phyloP scores from a whole-genome alignment of 139 green algal genomes.

The Edaphochlamys debaryana region DNA sequence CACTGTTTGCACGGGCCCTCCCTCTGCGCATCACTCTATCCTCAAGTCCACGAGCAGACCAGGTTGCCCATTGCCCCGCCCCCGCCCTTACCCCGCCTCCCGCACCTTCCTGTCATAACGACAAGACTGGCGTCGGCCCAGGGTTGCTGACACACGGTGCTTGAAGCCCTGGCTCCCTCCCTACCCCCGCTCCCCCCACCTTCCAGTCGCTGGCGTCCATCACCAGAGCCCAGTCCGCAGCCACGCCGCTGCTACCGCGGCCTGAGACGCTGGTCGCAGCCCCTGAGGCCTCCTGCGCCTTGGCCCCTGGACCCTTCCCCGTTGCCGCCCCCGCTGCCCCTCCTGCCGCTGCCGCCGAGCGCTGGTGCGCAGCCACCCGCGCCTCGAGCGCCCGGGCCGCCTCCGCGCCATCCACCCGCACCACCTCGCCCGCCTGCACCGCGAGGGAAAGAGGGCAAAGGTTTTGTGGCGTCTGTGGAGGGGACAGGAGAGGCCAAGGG shows the following conservation, averaged over 20 bases:
- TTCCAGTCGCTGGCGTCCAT: constrained; percentile 72
- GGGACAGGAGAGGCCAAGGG: background rate
- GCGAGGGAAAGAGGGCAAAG: too few species aligned
- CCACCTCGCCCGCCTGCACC: constrained; percentile 28
- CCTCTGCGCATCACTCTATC: too few species aligned
- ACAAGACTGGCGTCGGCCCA: too few species aligned
- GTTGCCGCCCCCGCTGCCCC: background rate
- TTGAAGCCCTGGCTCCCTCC: background rate
- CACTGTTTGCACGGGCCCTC: too few species aligned
- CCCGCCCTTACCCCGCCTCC: too few species aligned
- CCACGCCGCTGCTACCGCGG: constrained; percentile 18
- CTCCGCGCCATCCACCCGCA: constrained; percentile 8
- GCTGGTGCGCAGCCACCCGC: constrained; percentile 2
- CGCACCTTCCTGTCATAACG: too few species aligned
- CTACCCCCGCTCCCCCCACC: background rate
- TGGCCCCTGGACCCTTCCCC: background rate
- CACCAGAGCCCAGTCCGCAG: constrained; percentile 23
- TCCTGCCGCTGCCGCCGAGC: background rate
- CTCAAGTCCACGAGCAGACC: too few species aligned
- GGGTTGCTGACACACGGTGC: background rate
- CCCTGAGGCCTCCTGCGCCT: too few species aligned
- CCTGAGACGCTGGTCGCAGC: constrained; percentile 20
- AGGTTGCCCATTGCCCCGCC: too few species aligned
- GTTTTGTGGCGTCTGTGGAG: background rate
- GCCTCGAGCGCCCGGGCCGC: constrained; percentile 8